Conservation (phyloP, 2,329 filamentous ascomycete species). For the Cercospora citrullina region DNA sequence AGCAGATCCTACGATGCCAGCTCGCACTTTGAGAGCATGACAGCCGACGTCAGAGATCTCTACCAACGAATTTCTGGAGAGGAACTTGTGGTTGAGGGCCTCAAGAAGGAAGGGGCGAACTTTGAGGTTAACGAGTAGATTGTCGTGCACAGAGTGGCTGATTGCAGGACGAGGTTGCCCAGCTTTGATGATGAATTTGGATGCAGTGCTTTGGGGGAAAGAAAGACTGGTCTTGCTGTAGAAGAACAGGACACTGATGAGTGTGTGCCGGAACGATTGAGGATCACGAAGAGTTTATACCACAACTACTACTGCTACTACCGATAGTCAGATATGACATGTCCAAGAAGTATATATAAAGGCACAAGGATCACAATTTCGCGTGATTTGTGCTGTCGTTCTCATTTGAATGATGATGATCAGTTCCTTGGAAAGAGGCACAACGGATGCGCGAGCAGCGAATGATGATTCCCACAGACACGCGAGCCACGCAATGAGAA, state of each 20-base stretch:
- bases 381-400: background rate
- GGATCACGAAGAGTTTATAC: background rate
- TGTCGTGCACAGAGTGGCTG: background rate
- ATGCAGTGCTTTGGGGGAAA: background rate
- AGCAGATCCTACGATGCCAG: slow-evolving; percentile 98
- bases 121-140: slow-evolving; percentile 43
- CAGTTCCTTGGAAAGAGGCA: no score
- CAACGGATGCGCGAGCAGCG: no score
- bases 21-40: slow-evolving; percentile 93
- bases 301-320: background rate
- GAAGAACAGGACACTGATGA: background rate
- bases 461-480: no score
- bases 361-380: background rate
- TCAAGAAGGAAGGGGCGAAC: slow-evolving; percentile 71
- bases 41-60: slow-evolving; percentile 92
- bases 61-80: slow-evolving; percentile 81
- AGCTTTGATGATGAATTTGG: background rate
- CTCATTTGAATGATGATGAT: no score
- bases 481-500: no score
- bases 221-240: background rate
- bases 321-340: background rate
- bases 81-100: slow-evolving; percentile 82
- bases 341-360: background rate
- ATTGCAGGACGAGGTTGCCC: background rate
- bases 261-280: background rate